phyloP scores from a whole-genome alignment of 495 filamentous ascomycete genomes.

The Hypoxylon lienhwacheense region DNA sequence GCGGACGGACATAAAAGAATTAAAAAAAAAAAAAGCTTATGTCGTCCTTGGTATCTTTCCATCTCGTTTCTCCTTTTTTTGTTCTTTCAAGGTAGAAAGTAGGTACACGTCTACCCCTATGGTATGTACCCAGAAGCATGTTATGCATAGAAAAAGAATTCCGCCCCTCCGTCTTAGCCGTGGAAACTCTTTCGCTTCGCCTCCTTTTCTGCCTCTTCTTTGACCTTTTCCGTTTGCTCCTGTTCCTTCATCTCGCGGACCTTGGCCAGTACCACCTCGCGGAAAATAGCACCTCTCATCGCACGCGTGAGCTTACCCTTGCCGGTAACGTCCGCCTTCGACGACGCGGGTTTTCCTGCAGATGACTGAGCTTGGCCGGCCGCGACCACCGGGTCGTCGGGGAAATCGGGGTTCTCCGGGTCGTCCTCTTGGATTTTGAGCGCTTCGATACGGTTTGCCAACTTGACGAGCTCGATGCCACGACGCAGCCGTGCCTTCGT shows the following conservation, averaged over 20 bases:
- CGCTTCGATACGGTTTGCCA: slow-evolving; percentile 94
- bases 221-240: slow-evolving; percentile 71
- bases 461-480: slow-evolving; percentile 95
- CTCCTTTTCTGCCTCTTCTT: slow-evolving; percentile 55
- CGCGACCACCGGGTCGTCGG: slow-evolving; percentile 62
- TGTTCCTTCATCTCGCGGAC: slow-evolving; percentile 89
- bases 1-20: too few species aligned
- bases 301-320: slow-evolving; percentile 72
- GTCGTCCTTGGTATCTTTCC: slow-evolving; percentile 13
- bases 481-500: slow-evolving; percentile 86
- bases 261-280: slow-evolving; percentile 96
- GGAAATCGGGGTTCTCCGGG: slow-evolving; percentile 64
- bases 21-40: slow-evolving; percentile 1
- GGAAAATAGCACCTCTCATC: slow-evolving; percentile 90
- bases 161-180: slow-evolving; percentile 10
- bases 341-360: slow-evolving; percentile 23
- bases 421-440: slow-evolving; percentile 96
- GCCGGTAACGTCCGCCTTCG: slow-evolving; percentile 41
- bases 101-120: slow-evolving; percentile 17
- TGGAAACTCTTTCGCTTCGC: slow-evolving; percentile 49
- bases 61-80: slow-evolving; percentile 5
- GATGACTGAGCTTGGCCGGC: slow-evolving; percentile 42
- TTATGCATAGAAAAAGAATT: too few species aligned
- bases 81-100: slow-evolving; percentile 8
- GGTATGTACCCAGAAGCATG: too few species aligned